A percentile compares a stretch with the other conserved stretches of the same genome.
Conservation (phyloP, 2,329 filamentous ascomycete genomes). For the Aspergillus sp. region DNA sequence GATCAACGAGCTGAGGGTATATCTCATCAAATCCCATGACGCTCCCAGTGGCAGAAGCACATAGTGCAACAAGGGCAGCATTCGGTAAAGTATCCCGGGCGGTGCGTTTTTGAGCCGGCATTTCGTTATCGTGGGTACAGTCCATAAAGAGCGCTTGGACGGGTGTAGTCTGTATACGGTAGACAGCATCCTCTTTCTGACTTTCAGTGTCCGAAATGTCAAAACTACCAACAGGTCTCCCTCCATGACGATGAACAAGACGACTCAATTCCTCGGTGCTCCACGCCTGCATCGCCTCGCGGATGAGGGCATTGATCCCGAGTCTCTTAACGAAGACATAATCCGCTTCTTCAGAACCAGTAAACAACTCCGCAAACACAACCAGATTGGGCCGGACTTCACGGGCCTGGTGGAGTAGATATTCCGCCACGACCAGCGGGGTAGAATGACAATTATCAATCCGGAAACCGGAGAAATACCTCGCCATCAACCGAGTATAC, state of each 20-base stretch:
- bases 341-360: constrained; percentile 89
- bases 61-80: constrained; percentile 91
- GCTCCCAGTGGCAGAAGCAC: constrained; percentile 84
- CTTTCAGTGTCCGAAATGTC: constrained; percentile 50
- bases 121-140: constrained; percentile 97
- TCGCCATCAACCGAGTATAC: constrained; percentile 86
- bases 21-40: constrained; percentile 98
- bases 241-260: constrained; percentile 86
- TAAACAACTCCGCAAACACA: constrained; percentile 91
- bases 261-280: constrained; percentile 86
- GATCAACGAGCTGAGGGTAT: constrained; percentile 84
- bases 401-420: constrained; percentile 89
- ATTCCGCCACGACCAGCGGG: constrained; percentile 85
- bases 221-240: constrained; percentile 91
- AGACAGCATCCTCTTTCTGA: constrained; percentile 54
- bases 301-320: constrained; percentile 82
- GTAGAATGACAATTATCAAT: constrained; percentile 99
- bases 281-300: constrained; percentile 98
- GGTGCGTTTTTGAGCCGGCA: constrained; percentile 88
- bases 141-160: constrained; percentile 97
- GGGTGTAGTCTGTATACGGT: constrained; percentile 74
- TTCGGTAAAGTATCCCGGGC: constrained; percentile 90
- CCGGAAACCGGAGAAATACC: constrained; percentile 88
- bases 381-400: constrained; percentile 79
- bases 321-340: constrained; percentile 92